Evolutionary conservation across 192 early-diverging fungal species (phyloP), one percentile per base, ranked within the genome.

Genomic region (Coemansia furcata): DNA sequence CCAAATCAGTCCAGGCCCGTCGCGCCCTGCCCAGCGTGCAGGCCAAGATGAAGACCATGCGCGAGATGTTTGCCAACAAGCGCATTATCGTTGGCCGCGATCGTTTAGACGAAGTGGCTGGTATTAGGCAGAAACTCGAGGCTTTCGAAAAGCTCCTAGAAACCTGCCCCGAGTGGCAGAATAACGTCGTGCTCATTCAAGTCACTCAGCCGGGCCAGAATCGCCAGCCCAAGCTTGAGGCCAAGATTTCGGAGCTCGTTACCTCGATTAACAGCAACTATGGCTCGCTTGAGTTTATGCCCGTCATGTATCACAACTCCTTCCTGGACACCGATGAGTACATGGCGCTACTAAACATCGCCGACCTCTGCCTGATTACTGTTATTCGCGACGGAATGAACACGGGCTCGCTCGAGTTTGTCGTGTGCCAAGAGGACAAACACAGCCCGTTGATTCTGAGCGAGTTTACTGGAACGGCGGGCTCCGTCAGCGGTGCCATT

Each of bases 371-470:
- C 1, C 75, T 99, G 54, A 96, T 96, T 67, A 98, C 96, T 0
- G 86, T 89, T 35, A 86, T 97, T 17, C 89, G 95, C 32, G 98
- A 99, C 70, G 98, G 96, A 19, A 98, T 99, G 98, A 98, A 98
- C 73, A 97, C 96, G 1, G 93, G 92, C 14, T 92, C 90, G 49
- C 91, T 96, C 63, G 95, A 98, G 77, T 98, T 90, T 74, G 89
- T 96, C 10, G 90, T 98, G 32, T 95, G 93, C 77, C 96, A 98
- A 78, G 81, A 90, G 19, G 90, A 93, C 63, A 90, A 91, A 66
- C 85, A 92, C 63, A 91, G 90, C 23, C 92, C 94, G 29, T 78
- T 99, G 66, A 92, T 99, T 40, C 76, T 99, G 50, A 94, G 92
- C 63, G 96, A 99, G 77, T 99, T 99, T 73, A 95, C 98, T 8